A percentile compares a stretch with the other conserved stretches of the same genome.
Evolutionary conservation across 768 basidiomycete species (phyloP).

Genomic region (Mycena pura): DNA sequence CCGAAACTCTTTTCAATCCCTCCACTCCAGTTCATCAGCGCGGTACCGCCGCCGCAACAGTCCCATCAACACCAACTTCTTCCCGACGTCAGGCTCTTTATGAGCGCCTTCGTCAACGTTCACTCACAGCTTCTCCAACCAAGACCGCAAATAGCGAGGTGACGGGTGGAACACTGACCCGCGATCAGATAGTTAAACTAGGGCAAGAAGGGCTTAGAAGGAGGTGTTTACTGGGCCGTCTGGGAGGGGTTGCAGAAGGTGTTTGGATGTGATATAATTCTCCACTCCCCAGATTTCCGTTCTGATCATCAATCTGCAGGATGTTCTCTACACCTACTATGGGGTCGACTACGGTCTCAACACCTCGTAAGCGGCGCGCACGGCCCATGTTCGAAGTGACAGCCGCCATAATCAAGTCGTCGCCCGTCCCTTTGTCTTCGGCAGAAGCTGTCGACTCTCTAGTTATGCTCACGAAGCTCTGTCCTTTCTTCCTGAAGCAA

Average conservation of each 20-base stretch:
- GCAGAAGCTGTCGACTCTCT: constrained; percentile 83
- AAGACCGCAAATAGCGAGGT: constrained; percentile 55
- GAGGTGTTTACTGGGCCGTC: constrained; percentile 77
- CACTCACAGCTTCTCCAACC: constrained; percentile 70
- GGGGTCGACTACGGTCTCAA: constrained; percentile 57
- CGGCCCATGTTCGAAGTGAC: constrained; percentile 72
- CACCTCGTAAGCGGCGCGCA: constrained; percentile 72
- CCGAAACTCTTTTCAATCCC: constrained; percentile 50
- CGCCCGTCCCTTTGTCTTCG: constrained; percentile 77
- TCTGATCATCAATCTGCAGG: constrained; percentile 45
- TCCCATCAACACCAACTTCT: constrained; percentile 72
- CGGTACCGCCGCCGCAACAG: constrained; percentile 59
- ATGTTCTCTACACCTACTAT: constrained; percentile 70
- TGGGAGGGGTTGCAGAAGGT: constrained; percentile 84
- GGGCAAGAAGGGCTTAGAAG: constrained; percentile 81
- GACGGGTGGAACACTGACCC: constrained; percentile 56
- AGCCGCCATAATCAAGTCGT: constrained; percentile 77
- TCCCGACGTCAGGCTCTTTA: constrained; percentile 82
- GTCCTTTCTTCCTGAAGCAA: constrained; percentile 80
- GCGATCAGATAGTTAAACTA: constrained; percentile 72
- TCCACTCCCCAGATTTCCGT: background rate
- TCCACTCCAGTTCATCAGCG: constrained; percentile 73
- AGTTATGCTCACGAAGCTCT: constrained; percentile 66
- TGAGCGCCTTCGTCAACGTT: constrained; percentile 79
- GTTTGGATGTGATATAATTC: constrained; percentile 77